Conservation (phyloP, 2,329 filamentous ascomycete species). For the Fusarium virguliforme region DNA sequence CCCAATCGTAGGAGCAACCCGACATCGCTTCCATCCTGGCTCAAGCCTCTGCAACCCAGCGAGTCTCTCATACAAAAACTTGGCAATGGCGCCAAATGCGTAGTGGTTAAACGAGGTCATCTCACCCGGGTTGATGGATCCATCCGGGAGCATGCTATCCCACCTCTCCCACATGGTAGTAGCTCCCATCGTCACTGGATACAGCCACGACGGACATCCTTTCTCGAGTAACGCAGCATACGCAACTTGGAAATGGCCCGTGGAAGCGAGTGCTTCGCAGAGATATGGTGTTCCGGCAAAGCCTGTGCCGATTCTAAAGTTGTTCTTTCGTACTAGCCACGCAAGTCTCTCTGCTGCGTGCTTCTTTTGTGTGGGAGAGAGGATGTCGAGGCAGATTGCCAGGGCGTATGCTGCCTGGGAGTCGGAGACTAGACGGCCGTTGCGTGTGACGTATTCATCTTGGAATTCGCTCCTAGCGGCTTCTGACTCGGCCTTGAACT, state of each 20-base stretch:
- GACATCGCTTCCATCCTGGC: constrained; percentile 39
- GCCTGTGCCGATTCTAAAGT: constrained; percentile 39
- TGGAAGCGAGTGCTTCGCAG: constrained; percentile 10
- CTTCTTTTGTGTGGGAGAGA: constrained; percentile 9
- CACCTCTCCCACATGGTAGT: constrained; percentile 63
- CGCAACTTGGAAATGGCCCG: constrained; percentile 13
- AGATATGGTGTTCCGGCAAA: constrained; percentile 58
- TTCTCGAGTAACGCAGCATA: constrained; percentile 59
- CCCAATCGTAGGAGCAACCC: constrained; percentile 12
- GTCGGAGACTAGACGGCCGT: constrained; percentile 22
- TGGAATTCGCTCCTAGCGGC: constrained; percentile 34
- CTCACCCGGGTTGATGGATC: constrained; percentile 57
- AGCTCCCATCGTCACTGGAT: constrained; percentile 58
- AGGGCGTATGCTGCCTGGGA: constrained; percentile 35
- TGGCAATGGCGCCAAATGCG: constrained; percentile 58
- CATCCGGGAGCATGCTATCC: constrained; percentile 59
- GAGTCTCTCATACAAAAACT: constrained; percentile 55
- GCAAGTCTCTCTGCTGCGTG: constrained; percentile 14
- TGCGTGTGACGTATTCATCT: constrained; percentile 31
- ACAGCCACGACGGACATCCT: constrained; percentile 57
- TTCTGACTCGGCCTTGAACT: not conserved
- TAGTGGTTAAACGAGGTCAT: constrained; percentile 64
- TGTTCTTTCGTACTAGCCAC: constrained; percentile 25
- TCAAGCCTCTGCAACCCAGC: constrained; percentile 33
- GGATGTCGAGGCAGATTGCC: constrained; percentile 30